Evolutionary conservation across 2,329 filamentous ascomycete genomes (phyloP), one percentile per base, ranked within the genome.

Genomic region (Penicillium sp.): DNA sequence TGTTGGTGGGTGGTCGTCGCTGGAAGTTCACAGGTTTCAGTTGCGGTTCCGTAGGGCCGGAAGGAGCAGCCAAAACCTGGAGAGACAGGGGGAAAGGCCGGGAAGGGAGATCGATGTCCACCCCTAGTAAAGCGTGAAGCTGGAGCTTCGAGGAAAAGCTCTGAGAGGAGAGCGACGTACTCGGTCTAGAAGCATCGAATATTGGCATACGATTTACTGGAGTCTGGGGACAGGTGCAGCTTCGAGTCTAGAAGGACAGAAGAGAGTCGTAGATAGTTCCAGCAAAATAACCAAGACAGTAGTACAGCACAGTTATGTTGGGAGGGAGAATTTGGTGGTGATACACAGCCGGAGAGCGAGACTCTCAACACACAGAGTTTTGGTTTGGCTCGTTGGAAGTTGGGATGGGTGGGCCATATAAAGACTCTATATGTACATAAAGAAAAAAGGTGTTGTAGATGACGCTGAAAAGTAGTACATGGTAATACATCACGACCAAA

Each of bases 401-500:
- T 67, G 66, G 67, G 68, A 65, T 70, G 65, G 65, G 62, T 67
- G 63, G 67, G 68, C 68, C 68, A 70, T 68, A 62, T 68, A 68
- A 55, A 55, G 67, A 70, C 68, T 70, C 68, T 70, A 70, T 70
- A 70, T 70, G 68, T 70, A 70, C 68, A 70, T 49, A 69, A 69
- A 66, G 62, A 66, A 70, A 70, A 33, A 67, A 65, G 65, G 62
- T 66, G 67, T 70, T 70, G 68, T 69, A 70, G 68, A 70, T 69
- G 67, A 70, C 68, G 68, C 68, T 70, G 67, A 68, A 67, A 70
- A 70, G 68, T 70, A 70, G 68, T 70, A 70, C 68, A 70, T 70
- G 68, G 68, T 70, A 70, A 70, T 70, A 70, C 68, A 70, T 70
- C 68, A 70, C 68, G 68, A 70, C 68, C 68, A 70, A 65, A 70